A percentile compares a stretch with the other conserved stretches of the same genome.
Conservation (phyloP, 2,329 filamentous ascomycete species). For the Zymoseptoria brevis region DNA sequence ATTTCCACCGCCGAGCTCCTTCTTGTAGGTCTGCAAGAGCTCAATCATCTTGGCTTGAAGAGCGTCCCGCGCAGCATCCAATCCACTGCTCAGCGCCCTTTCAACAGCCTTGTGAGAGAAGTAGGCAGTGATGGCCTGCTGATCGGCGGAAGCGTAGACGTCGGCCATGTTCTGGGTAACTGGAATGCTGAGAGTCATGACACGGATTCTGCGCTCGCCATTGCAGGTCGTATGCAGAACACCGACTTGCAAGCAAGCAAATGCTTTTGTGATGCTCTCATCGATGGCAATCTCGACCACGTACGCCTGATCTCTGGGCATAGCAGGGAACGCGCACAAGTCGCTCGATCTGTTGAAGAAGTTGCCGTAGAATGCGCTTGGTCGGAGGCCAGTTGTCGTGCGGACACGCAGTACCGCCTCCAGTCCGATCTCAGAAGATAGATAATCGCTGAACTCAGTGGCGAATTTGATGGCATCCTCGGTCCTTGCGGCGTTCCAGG, state of each 20-base stretch:
- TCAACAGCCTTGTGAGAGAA: constrained; percentile 98
- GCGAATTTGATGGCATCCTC: constrained; percentile 98
- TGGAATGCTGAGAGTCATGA: constrained; percentile 85
- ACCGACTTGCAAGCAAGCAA: constrained; percentile 87
- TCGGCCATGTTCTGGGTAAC: constrained; percentile 87
- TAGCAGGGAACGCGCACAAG: constrained; percentile 94
- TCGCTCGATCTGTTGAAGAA: constrained; percentile 99
- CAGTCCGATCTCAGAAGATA: constrained; percentile 92
- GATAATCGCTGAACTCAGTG: constrained; percentile 88
- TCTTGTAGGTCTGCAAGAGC: constrained; percentile 89
- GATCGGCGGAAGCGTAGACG: constrained; percentile 89
- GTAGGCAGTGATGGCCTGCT: constrained; percentile 85
- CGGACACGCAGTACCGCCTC: constrained; percentile 94
- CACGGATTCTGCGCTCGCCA: constrained; percentile 87
- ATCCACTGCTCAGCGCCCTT: constrained; percentile 70
- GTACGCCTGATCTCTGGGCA: constrained; percentile 94
- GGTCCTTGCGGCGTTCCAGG: constrained; percentile 86
- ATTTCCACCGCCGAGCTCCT: constrained; percentile 90
- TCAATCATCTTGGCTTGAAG: constrained; percentile 88
- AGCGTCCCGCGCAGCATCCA: constrained; percentile 85
- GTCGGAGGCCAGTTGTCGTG: constrained; percentile 86
- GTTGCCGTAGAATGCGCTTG: constrained; percentile 98
- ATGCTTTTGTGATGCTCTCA: constrained; percentile 82
- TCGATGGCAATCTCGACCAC: constrained; percentile 98
- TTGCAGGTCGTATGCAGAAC: constrained; percentile 97